These are phyloP conservation scores for Asterophora lycoperdoides DNA, from an alignment of 768 basidiomycete species.

Conservation along the genomic window DNA sequence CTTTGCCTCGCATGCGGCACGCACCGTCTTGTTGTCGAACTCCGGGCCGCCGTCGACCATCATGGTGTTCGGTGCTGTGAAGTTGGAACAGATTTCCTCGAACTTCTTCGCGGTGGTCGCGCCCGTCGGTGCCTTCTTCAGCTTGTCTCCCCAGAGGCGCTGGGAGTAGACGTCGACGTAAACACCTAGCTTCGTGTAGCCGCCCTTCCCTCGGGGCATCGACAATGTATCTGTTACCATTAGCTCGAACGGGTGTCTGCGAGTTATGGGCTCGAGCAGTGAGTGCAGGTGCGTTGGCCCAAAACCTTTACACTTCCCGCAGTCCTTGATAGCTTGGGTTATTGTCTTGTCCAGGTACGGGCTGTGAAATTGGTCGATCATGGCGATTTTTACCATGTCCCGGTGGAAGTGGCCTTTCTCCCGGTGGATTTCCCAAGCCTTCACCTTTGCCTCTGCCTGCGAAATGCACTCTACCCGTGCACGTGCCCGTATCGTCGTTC, in stretches of 20 bases:
- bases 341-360: conserved; percentile 24
- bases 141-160: neutral
- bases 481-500: too few relatives aligned
- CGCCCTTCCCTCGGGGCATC: too few relatives aligned
- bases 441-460: conserved; percentile 16
- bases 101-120: neutral
- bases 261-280: too few relatives aligned
- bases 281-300: too few relatives aligned
- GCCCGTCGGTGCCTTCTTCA: conserved; percentile 1
- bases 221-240: too few relatives aligned
- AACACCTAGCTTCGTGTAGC: conserved; percentile 8
- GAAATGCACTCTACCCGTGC: conserved; percentile 1
- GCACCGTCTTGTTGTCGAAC: neutral
- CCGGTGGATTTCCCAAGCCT: neutral
- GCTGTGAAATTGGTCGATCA: conserved; percentile 20
- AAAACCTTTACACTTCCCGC: conserved; percentile 7
- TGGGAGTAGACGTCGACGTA: conserved; percentile 11
- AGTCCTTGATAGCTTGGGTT: conserved; percentile 17
- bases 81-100: neutral
- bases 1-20: too few relatives aligned
- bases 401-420: conserved; percentile 8
- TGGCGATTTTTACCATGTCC: conserved; percentile 13
- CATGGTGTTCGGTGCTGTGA: neutral
- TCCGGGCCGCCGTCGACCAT: neutral
- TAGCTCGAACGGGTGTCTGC: too few relatives aligned